phyloP scores from a whole-genome alignment of 257 asterid species.

The Eustoma russellianum region DNA sequence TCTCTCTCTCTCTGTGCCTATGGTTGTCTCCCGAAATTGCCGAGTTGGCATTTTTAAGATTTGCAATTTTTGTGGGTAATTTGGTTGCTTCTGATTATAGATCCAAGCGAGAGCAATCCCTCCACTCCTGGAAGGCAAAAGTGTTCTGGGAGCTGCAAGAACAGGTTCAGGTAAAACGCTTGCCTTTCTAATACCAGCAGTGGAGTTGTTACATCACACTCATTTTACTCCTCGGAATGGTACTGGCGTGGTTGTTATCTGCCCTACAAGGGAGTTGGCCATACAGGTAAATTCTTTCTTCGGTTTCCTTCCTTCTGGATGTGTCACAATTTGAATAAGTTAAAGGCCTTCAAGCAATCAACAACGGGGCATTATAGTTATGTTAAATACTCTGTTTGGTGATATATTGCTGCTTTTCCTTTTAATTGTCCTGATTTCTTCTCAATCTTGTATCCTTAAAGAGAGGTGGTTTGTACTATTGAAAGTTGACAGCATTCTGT shows the following conservation, averaged over 20 bases:
- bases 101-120: slow-evolving; percentile 92
- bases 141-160: slow-evolving; percentile 97
- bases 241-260: slow-evolving; percentile 78
- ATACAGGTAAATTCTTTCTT: slow-evolving; percentile 48
- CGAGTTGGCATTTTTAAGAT: too few species aligned
- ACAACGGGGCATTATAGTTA: too few species aligned
- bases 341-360: too few species aligned
- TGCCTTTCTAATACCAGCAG: slow-evolving; percentile 83
- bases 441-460: too few species aligned
- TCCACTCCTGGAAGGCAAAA: slow-evolving; percentile 74
- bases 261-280: slow-evolving; percentile 98
- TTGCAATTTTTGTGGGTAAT: background rate
- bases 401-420: too few species aligned
- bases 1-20: too few species aligned
- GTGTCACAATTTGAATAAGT: too few species aligned
- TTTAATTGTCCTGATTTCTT: background rate
- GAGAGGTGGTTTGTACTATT: background rate
- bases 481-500: background rate
- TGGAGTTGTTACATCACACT: slow-evolving; percentile 54
- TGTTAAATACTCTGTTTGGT: too few species aligned
- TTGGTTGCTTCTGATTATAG: slow-evolving; percentile 23
- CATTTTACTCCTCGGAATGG: slow-evolving; percentile 73
- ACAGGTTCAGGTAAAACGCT: slow-evolving; percentile 98
- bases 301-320: too few species aligned
- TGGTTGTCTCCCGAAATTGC: too few species aligned